Percentiles rank a stretch among this genome's conserved stretches.
phyloP scores from a whole-genome alignment of 1,139 yeast species.

The Lodderomyces margitis region DNA sequence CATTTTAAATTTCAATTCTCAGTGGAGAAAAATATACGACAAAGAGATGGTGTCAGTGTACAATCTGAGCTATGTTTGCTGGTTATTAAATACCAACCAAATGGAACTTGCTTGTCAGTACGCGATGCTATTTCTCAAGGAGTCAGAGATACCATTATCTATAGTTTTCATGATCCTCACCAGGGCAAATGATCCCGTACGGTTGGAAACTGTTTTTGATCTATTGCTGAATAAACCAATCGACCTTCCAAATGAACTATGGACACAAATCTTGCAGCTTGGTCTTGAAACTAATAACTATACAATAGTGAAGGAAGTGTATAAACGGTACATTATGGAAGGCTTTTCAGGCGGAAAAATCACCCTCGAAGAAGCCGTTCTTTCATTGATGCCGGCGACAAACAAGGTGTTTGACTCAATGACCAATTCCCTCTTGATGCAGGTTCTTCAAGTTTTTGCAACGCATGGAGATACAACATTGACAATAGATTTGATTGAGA shows the following conservation, averaged over 20 bases:
- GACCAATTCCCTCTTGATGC: constrained; percentile 19
- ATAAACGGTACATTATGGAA: constrained; percentile 31
- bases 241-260: constrained; percentile 17
- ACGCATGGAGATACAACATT: constrained; percentile 38
- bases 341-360: constrained; percentile 23
- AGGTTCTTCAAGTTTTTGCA: constrained; percentile 33
- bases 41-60: not conserved
- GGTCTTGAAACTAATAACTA: constrained; percentile 28
- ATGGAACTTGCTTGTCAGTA: not conserved
- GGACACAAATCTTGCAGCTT: constrained; percentile 24
- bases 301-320: constrained; percentile 27
- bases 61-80: constrained; percentile 6
- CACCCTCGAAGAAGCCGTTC: constrained; percentile 25
- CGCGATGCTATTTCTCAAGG: not conserved
- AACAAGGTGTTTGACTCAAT: constrained; percentile 14
- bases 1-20: not conserved
- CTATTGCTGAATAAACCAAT: constrained; percentile 6
- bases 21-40: constrained; percentile 2
- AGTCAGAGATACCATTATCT: not conserved
- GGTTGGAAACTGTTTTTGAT: not conserved
- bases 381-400: constrained; percentile 13
- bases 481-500: constrained; percentile 35
- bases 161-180: not conserved
- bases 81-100: constrained; percentile 4
- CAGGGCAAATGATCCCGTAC: not conserved